Base-by-base conservation (phyloP, 768 basidiomycete genomes). In the Boletus rubroflammeus region DNA sequence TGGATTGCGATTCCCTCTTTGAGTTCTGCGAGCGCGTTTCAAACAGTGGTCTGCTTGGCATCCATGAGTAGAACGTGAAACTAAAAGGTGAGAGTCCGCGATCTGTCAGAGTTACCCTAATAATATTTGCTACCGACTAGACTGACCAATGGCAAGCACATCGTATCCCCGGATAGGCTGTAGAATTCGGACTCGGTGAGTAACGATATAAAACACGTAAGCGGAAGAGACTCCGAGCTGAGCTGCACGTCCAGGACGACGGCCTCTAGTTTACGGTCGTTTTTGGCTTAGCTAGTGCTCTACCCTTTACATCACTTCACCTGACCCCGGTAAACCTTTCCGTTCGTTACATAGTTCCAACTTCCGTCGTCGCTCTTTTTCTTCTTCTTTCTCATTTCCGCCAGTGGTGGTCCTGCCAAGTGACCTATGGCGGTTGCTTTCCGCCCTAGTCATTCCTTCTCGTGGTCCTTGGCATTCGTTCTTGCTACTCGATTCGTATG, bases 1-100 rank as follows among this genome's bases (percentile, higher is more conserved):
- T 75, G 67, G 93, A 90, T 23, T 84, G 69, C 5, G 84, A 84
- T 59, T 90, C 86, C 59, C 77, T 83, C 10, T 87, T 87, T 81
- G 32, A 90, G 74, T 45, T 81, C 73, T 6, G 76, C 74, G 38
- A 86, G 64, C 19, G 70, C 70, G 44, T 64, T 38, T 6, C n/a
- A n/a, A n/a, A 61, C 57, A 17, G 61, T 46, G 19, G 47, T 29
- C 26, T 58, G 10, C 25, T n/a, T 26, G 34, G 13, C 15, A 13
- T 48, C 32, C 39, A 21, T 29, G n/a, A n/a, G n/a, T n/a, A n/a
- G 25, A 43, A 19, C 17, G n/a, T n/a, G 9, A 26, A 5, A 19
- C 29, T 19, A 10, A 31, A 13, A 9, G n/a, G 11, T n/a, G 17
- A 4, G 21, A 21, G 19, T 32, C 31, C 46, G 21, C 21, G 46